Percentiles rank a stretch among this genome's conserved stretches.
Conservation (phyloP, 2,329 filamentous ascomycete genomes). For the Lecanosticta acicola region DNA sequence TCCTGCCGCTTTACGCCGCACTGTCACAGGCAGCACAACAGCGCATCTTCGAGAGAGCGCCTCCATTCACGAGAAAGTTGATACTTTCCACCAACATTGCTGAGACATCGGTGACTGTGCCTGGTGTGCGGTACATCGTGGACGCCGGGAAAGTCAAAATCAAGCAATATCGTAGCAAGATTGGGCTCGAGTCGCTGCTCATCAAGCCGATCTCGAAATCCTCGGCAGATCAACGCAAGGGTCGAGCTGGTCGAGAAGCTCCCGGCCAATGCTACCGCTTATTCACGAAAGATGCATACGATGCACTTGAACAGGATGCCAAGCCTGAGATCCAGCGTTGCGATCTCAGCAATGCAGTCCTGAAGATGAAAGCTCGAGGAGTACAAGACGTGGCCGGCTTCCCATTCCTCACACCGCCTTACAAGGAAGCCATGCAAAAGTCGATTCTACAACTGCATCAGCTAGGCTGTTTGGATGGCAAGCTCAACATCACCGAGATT, state of each 20-base stretch:
- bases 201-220: conserved; percentile 89
- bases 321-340: conserved; percentile 86
- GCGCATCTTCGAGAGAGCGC: conserved; percentile 71
- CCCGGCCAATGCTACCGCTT: conserved; percentile 84
- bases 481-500: conserved; percentile 65
- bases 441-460: conserved; percentile 74
- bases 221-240: conserved; percentile 83
- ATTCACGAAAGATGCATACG: conserved; percentile 75
- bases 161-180: conserved; percentile 77
- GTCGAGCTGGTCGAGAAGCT: conserved; percentile 87
- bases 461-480: conserved; percentile 67
- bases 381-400: conserved; percentile 77
- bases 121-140: conserved; percentile 84
- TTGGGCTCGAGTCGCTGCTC: conserved; percentile 85
- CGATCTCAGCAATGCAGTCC: conserved; percentile 75
- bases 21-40: conserved; percentile 82
- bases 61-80: conserved; percentile 74
- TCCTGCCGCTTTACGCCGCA: conserved; percentile 83
- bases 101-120: conserved; percentile 95
- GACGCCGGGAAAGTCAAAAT: conserved; percentile 92
- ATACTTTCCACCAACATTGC: conserved; percentile 95
- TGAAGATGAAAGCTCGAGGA: conserved; percentile 90
- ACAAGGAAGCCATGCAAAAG: conserved; percentile 70
- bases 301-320: conserved; percentile 64
- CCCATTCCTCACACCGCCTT: conserved; percentile 77